Evolutionary conservation across 345 rosid genomes (phyloP).

Genomic region (Eutrema yunnanense): DNA sequence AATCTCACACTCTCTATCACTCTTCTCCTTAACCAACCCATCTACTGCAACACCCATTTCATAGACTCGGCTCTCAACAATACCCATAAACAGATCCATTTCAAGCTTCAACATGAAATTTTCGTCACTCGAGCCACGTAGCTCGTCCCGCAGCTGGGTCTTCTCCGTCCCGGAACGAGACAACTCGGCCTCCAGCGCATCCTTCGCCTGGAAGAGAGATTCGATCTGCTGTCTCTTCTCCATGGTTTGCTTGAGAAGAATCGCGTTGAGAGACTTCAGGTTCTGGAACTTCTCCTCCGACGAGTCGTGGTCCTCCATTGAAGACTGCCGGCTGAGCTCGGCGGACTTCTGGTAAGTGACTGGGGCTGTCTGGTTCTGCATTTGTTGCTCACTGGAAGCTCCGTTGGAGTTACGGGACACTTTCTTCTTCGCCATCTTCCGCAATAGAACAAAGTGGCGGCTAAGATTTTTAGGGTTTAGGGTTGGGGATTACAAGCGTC

Average conservation of each 20-base stretch:
- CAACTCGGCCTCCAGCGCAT: conserved; percentile 46
- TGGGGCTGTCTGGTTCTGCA: background rate
- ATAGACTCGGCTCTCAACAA: conserved; percentile 37
- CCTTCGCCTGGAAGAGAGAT: conserved; percentile 41
- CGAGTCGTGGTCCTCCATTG: conserved; percentile 37
- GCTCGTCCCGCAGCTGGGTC: conserved; percentile 29
- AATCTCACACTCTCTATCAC: conserved; percentile 37
- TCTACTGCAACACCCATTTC: conserved; percentile 35
- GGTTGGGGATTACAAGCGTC: background rate
- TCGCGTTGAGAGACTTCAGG: conserved; percentile 51
- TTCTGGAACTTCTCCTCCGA: conserved; percentile 47
- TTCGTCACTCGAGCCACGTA: conserved; percentile 36
- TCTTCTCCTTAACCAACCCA: conserved; percentile 32
- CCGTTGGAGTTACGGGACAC: conserved; percentile 20
- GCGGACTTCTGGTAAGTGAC: conserved; percentile 11
- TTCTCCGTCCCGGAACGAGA: conserved; percentile 26
- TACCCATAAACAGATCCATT: conserved; percentile 36
- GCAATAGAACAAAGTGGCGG: conserved; percentile 8
- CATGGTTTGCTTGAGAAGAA: conserved; percentile 57
- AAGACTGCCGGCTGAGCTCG: conserved; percentile 13
- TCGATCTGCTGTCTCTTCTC: conserved; percentile 56
- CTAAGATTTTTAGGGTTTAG: conserved; percentile 14
- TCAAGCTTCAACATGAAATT: conserved; percentile 43
- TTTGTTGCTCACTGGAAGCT: conserved; percentile 9
- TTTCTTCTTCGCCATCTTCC: conserved; percentile 30